Evolutionary conservation across 176 grass and related monocot genomes (phyloP).

Genomic region (Triticum aestivum): DNA sequence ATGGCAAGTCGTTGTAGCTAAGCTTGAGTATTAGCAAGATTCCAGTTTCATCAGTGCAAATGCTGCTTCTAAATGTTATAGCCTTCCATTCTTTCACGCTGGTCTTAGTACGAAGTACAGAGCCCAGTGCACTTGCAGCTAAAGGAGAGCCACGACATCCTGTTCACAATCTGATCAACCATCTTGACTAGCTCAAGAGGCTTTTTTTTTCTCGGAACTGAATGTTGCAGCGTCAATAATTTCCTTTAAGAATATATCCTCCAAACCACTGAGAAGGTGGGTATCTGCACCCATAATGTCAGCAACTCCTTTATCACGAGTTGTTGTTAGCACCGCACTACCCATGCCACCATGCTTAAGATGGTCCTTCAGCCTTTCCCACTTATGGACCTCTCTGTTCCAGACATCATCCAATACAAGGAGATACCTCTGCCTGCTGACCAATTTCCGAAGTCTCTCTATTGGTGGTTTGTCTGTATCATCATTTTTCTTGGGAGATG

Average conservation of each 20-base stretch:
- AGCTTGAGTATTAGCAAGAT: background rate
- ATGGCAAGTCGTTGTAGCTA: background rate
- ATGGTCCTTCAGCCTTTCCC: background rate
- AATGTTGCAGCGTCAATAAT: background rate
- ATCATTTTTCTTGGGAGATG: too few species aligned
- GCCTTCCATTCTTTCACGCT: background rate
- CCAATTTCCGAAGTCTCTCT: too few species aligned
- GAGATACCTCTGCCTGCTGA: too few species aligned
- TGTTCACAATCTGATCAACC: background rate
- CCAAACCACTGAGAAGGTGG: background rate
- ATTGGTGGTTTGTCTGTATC: too few species aligned
- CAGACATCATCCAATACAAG: too few species aligned
- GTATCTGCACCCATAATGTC: background rate
- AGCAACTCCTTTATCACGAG: background rate
- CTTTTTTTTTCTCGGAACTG: background rate
- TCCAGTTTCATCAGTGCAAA: background rate
- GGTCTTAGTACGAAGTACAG: too few species aligned
- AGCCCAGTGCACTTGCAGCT: too few species aligned
- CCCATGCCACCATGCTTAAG: background rate
- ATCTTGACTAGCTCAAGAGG: background rate
- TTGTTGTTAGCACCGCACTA: background rate
- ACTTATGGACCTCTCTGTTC: too few species aligned
- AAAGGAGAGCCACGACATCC: slow-evolving; percentile 6
- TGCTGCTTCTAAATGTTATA: background rate
- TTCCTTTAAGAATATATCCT: background rate